Conservation (phyloP, 2,329 filamentous ascomycete genomes). For the Rosellinia necatrix region DNA sequence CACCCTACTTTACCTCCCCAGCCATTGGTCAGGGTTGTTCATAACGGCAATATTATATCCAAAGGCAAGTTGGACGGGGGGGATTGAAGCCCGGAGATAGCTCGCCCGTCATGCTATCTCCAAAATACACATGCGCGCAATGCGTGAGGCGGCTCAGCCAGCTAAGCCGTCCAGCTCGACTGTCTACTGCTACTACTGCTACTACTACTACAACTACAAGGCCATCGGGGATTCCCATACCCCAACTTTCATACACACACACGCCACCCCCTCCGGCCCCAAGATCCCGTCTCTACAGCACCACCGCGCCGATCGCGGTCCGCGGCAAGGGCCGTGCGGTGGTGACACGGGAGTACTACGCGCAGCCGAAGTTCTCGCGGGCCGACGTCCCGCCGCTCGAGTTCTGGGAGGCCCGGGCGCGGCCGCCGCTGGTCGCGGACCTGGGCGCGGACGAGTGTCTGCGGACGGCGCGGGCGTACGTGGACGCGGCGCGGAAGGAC, state of each 20-base stretch:
- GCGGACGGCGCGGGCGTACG: conserved; percentile 34
- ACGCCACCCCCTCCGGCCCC: neutral
- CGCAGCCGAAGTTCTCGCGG: conserved; percentile 31
- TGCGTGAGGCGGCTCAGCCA: conserved; percentile 18
- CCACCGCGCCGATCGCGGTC: neutral
- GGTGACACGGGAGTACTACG: conserved; percentile 20
- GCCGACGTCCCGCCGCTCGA: conserved; percentile 37
- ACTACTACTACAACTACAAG: too few species aligned
- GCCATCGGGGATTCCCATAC: too few species aligned
- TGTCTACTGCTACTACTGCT: too few species aligned
- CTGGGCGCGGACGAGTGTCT: conserved; percentile 33
- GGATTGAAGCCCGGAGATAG: neutral
- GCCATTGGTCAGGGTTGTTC: too few species aligned
- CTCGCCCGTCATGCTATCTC: conserved; percentile 11
- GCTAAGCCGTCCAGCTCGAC: neutral
- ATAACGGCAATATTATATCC: too few species aligned
- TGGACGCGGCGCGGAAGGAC: conserved; percentile 30
- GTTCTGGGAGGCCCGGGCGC: conserved; percentile 34
- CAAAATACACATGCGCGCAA: conserved; percentile 16
- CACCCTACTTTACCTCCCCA: too few species aligned
- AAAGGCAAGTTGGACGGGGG: too few species aligned
- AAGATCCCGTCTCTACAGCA: conserved; percentile 3
- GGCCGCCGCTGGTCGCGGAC: conserved; percentile 20
- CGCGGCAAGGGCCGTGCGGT: neutral
- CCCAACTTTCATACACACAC: conserved; percentile 2